Evolutionary conservation across 1,139 yeast species (phyloP), one percentile per base, ranked within the genome.

Genomic region (Arxiozyma telluris): DNA sequence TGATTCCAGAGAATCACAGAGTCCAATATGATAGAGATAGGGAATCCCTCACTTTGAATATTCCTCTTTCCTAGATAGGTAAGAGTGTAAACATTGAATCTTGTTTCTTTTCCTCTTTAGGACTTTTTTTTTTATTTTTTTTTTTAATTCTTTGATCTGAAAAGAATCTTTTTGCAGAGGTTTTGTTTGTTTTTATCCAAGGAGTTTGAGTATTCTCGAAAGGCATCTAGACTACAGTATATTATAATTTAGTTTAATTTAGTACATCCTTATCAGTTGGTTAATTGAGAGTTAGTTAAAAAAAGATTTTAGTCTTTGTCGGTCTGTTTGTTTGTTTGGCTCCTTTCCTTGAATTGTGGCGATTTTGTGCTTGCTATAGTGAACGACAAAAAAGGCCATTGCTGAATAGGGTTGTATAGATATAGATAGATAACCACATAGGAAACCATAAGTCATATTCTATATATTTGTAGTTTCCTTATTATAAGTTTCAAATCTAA

Each of bases 21-120:
- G 8, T 50, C 17, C 46, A 39, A 34, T 44, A 38, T 23, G 52
- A 50, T 18, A 23, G 34, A 41, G 39, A 50, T 30, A 39, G 52
- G 41, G 46, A 27, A 30, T 27, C 47, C 15, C 47, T 45, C 20
- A 49, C 34, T 18, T 21, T 49, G 9, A 21, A 23, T 7, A 30
- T 49, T 47, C 43, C 39, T 12, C 7, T 42, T 27, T 47, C 49
- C 39, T 12, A 20, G 34, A 20, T 20, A 11, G 39, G 50, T 27
- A 49, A 42, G 6, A 11, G 41, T 45, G 47, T 45, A 45, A 45
- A 45, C 41, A 45, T 22, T 27, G 47, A 39, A 34, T 17, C 21
- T 25, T n/a, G 39, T 4, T 34, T 6, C n/a, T 34, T 34, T 34
- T 34, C 39, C 39, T 34, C 39, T 34, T 34, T 34, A 15, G 39